Conservation (phyloP, 805 yeast genomes). For the Nakazawaea peltata region DNA sequence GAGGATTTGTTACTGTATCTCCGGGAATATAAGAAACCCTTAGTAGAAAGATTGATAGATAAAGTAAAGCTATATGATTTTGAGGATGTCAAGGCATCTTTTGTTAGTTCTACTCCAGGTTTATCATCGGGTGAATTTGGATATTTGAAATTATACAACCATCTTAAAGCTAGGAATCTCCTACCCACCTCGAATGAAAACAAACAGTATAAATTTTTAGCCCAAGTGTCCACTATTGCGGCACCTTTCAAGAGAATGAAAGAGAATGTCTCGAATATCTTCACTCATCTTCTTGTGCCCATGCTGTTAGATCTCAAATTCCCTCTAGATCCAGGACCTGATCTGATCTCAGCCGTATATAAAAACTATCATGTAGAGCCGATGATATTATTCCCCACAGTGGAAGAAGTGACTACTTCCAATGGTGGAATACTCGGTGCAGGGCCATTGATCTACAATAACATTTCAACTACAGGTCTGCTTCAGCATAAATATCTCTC, state of each 20-base stretch:
- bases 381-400: conserved; percentile 26
- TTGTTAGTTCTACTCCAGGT: conserved; percentile 51
- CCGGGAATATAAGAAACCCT: conserved; percentile 27
- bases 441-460: conserved; percentile 44
- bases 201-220: conserved; percentile 21
- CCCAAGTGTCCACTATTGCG: conserved; percentile 43
- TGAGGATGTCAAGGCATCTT: conserved; percentile 36
- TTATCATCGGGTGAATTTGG: conserved; percentile 28
- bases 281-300: conserved; percentile 41
- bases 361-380: conserved; percentile 16
- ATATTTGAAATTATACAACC: conserved; percentile 37
- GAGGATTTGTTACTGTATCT: conserved; percentile 37
- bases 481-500: conserved; percentile 27
- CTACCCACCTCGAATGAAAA: conserved; percentile 10
- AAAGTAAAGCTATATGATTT: conserved; percentile 34
- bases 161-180: conserved; percentile 26
- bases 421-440: conserved; percentile 13
- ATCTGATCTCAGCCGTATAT: conserved; percentile 15
- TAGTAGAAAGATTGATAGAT: conserved; percentile 20
- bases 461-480: conserved; percentile 18
- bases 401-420: conserved; percentile 16
- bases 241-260: conserved; percentile 28
- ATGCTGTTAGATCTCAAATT: conserved; percentile 24
- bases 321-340: conserved; percentile 19
- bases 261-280: conserved; percentile 24